These are phyloP conservation scores for Chrysopogon serrulatus DNA, from an alignment of 176 grass and related monocot species.

Conservation along the genomic window DNA sequence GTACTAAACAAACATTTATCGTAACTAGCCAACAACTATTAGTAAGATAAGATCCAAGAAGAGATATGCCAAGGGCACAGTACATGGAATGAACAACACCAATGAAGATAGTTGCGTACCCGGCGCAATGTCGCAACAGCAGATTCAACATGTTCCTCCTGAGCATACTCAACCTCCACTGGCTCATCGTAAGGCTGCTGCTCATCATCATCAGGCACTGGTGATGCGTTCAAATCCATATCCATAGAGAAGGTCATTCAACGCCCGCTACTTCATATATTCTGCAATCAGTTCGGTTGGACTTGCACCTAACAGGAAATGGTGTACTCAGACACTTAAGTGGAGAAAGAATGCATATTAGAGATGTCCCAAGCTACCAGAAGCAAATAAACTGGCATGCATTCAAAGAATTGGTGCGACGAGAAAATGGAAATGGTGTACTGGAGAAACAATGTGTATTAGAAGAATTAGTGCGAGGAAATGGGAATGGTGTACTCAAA, in stretches of 20 bases:
- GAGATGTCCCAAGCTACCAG: neutral
- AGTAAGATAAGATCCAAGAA: neutral
- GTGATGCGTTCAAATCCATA: constrained; percentile 95
- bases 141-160: constrained; percentile 74
- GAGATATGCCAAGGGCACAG: neutral
- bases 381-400: neutral
- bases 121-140: constrained; percentile 70
- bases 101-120: constrained; percentile 25
- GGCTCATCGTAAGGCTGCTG: constrained; percentile 64
- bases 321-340: neutral
- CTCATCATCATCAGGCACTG: constrained; percentile 93
- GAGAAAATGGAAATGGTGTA: no score
- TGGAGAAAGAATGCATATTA: neutral
- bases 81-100: neutral
- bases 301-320: constrained; percentile 18
- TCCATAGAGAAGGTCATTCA: constrained; percentile 66
- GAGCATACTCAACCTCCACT: constrained; percentile 49
- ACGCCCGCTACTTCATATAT: constrained; percentile 49
- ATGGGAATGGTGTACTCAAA: no score
- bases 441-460: no score
- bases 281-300: neutral
- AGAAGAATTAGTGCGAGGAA: no score
- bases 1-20: neutral
- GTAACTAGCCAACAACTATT: neutral
- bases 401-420: no score